These are phyloP conservation scores for Eucalyptus microcorys DNA, from an alignment of 345 rosid species.

Conservation along the genomic window DNA sequence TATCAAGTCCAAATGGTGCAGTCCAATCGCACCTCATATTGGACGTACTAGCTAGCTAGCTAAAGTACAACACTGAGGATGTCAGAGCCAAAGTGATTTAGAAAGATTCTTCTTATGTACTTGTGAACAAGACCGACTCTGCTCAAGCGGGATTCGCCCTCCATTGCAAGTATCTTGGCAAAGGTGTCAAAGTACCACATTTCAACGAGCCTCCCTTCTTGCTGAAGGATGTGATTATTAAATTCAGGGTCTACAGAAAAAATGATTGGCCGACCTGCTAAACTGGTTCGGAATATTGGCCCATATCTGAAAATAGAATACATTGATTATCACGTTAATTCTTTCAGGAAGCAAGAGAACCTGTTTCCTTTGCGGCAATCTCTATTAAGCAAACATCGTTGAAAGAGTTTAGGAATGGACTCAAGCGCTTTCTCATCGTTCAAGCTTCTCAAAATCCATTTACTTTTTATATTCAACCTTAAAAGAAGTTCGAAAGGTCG, in stretches of 20 bases:
- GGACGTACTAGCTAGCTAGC: too few species aligned
- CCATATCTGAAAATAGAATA: background rate
- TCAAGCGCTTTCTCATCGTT: background rate
- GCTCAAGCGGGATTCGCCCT: background rate
- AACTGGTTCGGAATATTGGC: slow-evolving; percentile 2
- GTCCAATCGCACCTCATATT: too few species aligned
- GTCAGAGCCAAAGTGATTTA: slow-evolving; percentile 3
- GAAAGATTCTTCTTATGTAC: background rate
- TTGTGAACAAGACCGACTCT: background rate
- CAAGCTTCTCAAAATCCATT: background rate
- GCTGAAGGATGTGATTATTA: background rate
- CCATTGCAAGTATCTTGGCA: background rate
- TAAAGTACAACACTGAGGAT: too few species aligned
- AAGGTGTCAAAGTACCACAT: slow-evolving; percentile 4
- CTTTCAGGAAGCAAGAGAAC: background rate
- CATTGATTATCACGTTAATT: background rate
- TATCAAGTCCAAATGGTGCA: too few species aligned
- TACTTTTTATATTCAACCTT: too few species aligned
- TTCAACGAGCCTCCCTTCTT: background rate
- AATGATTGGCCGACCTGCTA: slow-evolving; percentile 2
- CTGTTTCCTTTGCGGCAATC: background rate
- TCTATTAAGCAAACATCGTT: background rate
- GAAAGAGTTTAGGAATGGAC: background rate
- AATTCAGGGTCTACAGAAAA: slow-evolving; percentile 9
- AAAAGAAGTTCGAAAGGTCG: background rate